These are phyloP conservation scores for Closterium sp. DNA, from an alignment of 139 green algal species.

Conservation along the genomic window DNA sequence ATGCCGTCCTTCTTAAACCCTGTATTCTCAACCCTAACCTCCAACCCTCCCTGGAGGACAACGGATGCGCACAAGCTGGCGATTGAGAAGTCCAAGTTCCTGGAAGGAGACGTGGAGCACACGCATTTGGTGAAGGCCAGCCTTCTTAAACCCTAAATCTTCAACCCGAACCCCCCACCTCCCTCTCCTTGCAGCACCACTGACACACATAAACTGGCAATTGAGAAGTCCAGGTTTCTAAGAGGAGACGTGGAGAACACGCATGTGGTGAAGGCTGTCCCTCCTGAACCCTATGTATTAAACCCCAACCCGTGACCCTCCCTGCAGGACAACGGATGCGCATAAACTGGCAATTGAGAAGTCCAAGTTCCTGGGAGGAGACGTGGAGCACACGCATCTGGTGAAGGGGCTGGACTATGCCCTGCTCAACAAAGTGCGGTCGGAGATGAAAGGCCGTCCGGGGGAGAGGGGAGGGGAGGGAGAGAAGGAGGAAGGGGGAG, in stretches of 20 bases:
- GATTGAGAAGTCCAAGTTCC: conserved; percentile 44
- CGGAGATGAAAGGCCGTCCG: background rate
- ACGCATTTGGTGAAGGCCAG: conserved; percentile 91
- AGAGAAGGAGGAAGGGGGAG: background rate
- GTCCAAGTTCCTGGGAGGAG: conserved; percentile 51
- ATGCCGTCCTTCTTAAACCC: too few relatives aligned
- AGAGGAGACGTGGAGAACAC: conserved; percentile 64
- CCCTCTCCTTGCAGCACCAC: background rate
- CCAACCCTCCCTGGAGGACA: background rate
- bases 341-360: conserved; percentile 40
- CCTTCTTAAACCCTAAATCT: too few relatives aligned
- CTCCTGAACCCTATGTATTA: too few relatives aligned
- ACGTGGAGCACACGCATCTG: conserved; percentile 85
- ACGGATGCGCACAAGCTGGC: conserved; percentile 11
- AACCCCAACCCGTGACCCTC: too few relatives aligned
- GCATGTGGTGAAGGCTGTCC: too few relatives aligned
- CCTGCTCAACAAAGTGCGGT: conserved; percentile 73
- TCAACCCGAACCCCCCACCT: background rate
- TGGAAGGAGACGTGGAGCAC: conserved; percentile 72
- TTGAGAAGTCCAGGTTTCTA: conserved; percentile 41
- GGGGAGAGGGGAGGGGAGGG: background rate
- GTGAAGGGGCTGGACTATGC: conserved; percentile 91
- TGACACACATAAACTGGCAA: conserved; percentile 16
- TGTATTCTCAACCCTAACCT: too few relatives aligned
- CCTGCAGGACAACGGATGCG: background rate